phyloP scores from a whole-genome alignment of 495 filamentous ascomycete species.

The Penicillium steckii region DNA sequence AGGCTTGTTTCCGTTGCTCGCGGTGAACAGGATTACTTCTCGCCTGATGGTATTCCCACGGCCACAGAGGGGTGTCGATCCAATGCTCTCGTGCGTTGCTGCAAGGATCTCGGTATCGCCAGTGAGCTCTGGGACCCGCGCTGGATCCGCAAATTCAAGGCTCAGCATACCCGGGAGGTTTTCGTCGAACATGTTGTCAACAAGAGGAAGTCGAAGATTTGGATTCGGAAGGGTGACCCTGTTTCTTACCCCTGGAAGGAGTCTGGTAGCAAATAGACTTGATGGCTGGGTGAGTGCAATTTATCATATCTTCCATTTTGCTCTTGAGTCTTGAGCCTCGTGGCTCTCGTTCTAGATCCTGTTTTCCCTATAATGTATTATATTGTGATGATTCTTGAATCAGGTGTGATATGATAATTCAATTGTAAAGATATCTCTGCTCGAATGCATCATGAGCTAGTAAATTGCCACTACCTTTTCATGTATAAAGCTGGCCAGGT shows the following conservation, averaged over 20 bases:
- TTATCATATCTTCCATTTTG: no score
- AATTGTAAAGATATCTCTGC: no score
- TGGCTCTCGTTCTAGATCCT: not conserved
- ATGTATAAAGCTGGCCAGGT: no score
- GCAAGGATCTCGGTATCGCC: slow-evolving; percentile 94
- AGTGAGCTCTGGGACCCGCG: slow-evolving; percentile 96
- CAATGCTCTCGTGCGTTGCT: slow-evolving; percentile 94
- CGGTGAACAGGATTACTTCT: slow-evolving; percentile 95
- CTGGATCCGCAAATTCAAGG: slow-evolving; percentile 74
- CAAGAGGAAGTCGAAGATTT: slow-evolving; percentile 88
- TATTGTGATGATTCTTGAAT: slow-evolving; percentile 1
- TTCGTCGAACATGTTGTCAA: slow-evolving; percentile 79
- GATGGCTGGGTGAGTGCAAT: not conserved
- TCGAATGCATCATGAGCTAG: no score
- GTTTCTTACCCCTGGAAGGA: slow-evolving; percentile 80
- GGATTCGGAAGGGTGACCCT: slow-evolving; percentile 80
- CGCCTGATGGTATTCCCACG: slow-evolving; percentile 88
- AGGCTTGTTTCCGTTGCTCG: slow-evolving; percentile 90
- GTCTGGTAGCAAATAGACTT: slow-evolving; percentile 34
- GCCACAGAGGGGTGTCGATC: slow-evolving; percentile 96
- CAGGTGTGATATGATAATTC: no score
- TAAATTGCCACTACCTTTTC: no score
- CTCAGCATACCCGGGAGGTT: slow-evolving; percentile 68
- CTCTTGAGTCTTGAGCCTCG: not conserved
- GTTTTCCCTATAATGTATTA: slow-evolving; percentile 3